Conservation (phyloP, 371 early-diverging fungal genomes). For the Rhizopus arrhizus region DNA sequence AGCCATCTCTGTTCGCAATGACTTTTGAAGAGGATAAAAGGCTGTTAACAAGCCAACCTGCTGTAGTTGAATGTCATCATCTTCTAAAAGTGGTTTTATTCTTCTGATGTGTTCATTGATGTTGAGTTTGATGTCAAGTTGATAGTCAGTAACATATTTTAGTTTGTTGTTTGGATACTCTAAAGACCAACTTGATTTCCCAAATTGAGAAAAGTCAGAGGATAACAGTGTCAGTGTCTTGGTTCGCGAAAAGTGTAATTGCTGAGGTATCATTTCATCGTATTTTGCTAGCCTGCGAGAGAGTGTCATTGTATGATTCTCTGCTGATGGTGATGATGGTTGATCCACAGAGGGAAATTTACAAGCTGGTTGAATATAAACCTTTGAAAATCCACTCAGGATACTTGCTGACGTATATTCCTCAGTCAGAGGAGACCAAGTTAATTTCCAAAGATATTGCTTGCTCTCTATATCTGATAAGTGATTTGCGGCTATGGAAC, state of each 20-base stretch:
- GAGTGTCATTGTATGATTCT: conserved; percentile 21
- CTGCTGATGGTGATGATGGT: conserved; percentile 14
- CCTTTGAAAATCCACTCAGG: neutral
- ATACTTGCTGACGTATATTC: neutral
- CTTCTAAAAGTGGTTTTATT: conserved; percentile 32
- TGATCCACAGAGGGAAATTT: conserved; percentile 3
- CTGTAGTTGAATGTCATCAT: conserved; percentile 39
- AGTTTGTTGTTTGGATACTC: conserved; percentile 66
- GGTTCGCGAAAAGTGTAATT: conserved; percentile 11
- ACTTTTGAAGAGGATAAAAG: conserved; percentile 12
- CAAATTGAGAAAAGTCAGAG: neutral
- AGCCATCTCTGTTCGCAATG: neutral
- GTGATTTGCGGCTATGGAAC: conserved; percentile 17
- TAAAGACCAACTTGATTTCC: conserved; percentile 44
- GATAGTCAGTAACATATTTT: conserved; percentile 26
- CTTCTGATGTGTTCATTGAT: conserved; percentile 40
- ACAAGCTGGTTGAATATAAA: conserved; percentile 16
- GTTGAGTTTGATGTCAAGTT: conserved; percentile 26
- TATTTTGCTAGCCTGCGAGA: conserved; percentile 14
- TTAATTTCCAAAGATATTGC: conserved; percentile 38
- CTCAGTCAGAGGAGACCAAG: conserved; percentile 10
- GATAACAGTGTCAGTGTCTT: conserved; percentile 10
- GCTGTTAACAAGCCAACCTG: conserved; percentile 30
- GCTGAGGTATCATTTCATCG: neutral
- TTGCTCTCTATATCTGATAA: conserved; percentile 4